phyloP scores from a whole-genome alignment of 1,284 basidiomycete species.

The Sporisorium graminicola region DNA sequence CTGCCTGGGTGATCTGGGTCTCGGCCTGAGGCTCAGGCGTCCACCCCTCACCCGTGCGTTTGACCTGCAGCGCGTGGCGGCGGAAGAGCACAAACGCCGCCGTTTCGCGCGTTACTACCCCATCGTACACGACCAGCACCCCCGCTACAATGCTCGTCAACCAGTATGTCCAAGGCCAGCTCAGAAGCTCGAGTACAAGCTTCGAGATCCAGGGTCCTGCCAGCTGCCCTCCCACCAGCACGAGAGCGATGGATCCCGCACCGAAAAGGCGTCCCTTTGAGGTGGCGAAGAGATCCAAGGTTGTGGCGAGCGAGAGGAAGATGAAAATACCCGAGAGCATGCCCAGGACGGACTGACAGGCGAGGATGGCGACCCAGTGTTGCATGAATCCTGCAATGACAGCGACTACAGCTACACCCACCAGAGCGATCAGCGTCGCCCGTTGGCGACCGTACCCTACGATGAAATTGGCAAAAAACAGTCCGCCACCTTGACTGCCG shows the following conservation, averaged over 20 bases:
- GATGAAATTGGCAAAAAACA: slow-evolving; percentile 43
- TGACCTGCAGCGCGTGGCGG: slow-evolving; percentile 26
- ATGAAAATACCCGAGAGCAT: slow-evolving; percentile 30
- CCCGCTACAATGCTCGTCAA: slow-evolving; percentile 38
- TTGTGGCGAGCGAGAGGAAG: slow-evolving; percentile 31
- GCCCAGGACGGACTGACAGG: slow-evolving; percentile 30
- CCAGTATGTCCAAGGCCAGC: slow-evolving; percentile 58
- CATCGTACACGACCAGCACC: slow-evolving; percentile 37
- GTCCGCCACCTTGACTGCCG: slow-evolving; percentile 46
- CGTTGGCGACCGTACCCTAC: slow-evolving; percentile 42
- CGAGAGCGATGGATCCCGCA: slow-evolving; percentile 20
- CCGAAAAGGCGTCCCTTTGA: slow-evolving; percentile 32
- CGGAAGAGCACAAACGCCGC: slow-evolving; percentile 41
- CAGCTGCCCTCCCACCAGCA: slow-evolving; percentile 29
- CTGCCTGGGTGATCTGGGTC: slow-evolving; percentile 15
- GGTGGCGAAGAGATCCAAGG: slow-evolving; percentile 48
- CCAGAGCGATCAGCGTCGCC: slow-evolving; percentile 25
- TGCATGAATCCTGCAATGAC: slow-evolving; percentile 47
- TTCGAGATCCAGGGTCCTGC: slow-evolving; percentile 55
- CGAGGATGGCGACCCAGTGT: slow-evolving; percentile 18
- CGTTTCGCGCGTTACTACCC: slow-evolving; percentile 32
- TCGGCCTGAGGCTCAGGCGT: slow-evolving; percentile 48
- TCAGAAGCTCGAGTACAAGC: slow-evolving; percentile 22
- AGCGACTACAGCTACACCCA: slow-evolving; percentile 28
- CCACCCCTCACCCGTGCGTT: slow-evolving; percentile 32